Evolutionary conservation across 1,284 basidiomycete genomes (phyloP), one percentile per base, ranked within the genome.

Genomic region (Rhodofomes roseus): DNA sequence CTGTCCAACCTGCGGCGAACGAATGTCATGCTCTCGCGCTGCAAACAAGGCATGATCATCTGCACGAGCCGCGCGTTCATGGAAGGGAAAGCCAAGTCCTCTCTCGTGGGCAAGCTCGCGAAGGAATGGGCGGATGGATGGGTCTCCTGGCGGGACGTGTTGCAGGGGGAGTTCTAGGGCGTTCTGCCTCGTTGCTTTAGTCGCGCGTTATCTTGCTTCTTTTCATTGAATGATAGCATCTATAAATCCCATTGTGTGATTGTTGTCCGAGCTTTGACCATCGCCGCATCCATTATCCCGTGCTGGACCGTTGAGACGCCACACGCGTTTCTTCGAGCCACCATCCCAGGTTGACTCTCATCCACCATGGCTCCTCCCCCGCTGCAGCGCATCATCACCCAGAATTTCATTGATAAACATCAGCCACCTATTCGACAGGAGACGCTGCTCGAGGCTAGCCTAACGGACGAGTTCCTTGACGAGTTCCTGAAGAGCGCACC

Each of bases 1-100:
- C 74, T 89, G 22, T 66, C 68, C 23, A 82, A 83, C 64, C 64
- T 78, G 9, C 79, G 83, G 40, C 78, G 86, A 18, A 80, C 82
- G 55, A 89, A 89, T 80, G 87, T 89, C 44, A 87, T 89, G 84
- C 81, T 67, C 48, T 62, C 58, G 29, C 63, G 65, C 40, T 59
- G 63, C 44, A 62, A 58, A 57, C 36, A 41, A 12, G 62, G 68
- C 44, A 70, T 70, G 66, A 58, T 65, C 16, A 62, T 70, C 52
- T 66, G 65, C 43, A 67, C 65, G 9, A 63, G 63, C 52, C 64
- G 66, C 18, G 53, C 55, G 29, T 68, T 70, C 55, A 43, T 67
- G 46, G 20, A 57, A 18, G 58, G 58, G 4, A 44, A 56, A n/a
- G 66, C 61, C 4, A 60, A 54, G 25, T 43, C 43, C 22, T 60